A percentile compares a stretch with the other conserved stretches of the same genome.
These are phyloP conservation scores for Chaetoscypha palmicola DNA, from an alignment of 2,329 filamentous ascomycete genomes.

Conservation along the genomic window DNA sequence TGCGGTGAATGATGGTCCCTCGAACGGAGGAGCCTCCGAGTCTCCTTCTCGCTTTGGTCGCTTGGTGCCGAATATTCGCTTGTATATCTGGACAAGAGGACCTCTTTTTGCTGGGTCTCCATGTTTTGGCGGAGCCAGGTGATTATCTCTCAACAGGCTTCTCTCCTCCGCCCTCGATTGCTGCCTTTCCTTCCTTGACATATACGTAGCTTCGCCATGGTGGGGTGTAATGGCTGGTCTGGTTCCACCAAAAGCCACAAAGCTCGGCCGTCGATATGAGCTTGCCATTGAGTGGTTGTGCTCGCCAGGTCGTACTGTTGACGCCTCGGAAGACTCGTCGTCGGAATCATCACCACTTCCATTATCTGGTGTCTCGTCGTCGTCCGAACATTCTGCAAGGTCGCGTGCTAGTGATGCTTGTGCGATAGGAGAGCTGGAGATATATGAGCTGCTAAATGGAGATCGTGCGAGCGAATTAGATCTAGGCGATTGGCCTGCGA, in stretches of 20 bases:
- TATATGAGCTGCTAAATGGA: slow-evolving; percentile 40
- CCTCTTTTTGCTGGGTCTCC: slow-evolving; percentile 30
- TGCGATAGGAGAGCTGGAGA: slow-evolving; percentile 56
- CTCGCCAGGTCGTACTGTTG: slow-evolving; percentile 30
- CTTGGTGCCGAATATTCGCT: slow-evolving; percentile 49
- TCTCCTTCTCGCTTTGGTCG: slow-evolving; percentile 35
- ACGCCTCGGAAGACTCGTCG: slow-evolving; percentile 35
- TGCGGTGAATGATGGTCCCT: slow-evolving; percentile 14
- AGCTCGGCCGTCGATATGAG: slow-evolving; percentile 70
- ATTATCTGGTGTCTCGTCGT: slow-evolving; percentile 39
- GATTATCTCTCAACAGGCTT: slow-evolving; percentile 57
- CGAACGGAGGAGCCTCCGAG: slow-evolving; percentile 31
- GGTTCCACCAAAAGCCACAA: slow-evolving; percentile 65
- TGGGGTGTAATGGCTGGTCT: slow-evolving; percentile 62
- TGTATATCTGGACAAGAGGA: slow-evolving; percentile 35
- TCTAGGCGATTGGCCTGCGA: slow-evolving; percentile 12
- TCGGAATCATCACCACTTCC: slow-evolving; percentile 35
- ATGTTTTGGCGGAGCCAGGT: slow-evolving; percentile 57
- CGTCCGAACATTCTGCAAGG: slow-evolving; percentile 55
- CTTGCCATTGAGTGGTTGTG: slow-evolving; percentile 46
- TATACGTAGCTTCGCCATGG: slow-evolving; percentile 36
- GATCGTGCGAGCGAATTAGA: slow-evolving; percentile 26
- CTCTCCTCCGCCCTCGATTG: slow-evolving; percentile 51
- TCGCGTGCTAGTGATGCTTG: slow-evolving; percentile 60
- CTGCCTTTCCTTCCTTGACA: slow-evolving; percentile 50